Percentiles rank a stretch among this genome's conserved stretches.
These are phyloP conservation scores for Hypoxylon fuscum DNA, from an alignment of 495 filamentous ascomycete species.

Conservation along the genomic window DNA sequence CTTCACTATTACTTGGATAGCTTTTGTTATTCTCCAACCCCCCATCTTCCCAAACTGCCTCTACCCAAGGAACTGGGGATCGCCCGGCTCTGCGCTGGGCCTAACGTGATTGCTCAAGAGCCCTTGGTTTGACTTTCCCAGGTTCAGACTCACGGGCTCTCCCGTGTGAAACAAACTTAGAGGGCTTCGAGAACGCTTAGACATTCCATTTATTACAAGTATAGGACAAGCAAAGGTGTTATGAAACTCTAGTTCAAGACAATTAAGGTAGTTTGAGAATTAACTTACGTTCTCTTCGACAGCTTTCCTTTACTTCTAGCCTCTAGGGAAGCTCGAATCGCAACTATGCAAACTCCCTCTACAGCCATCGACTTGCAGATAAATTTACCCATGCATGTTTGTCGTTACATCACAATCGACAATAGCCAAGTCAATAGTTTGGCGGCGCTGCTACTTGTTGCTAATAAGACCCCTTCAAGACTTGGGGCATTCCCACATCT, in stretches of 20 bases:
- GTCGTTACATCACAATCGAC: conserved; percentile 4
- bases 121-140: conserved; percentile 28
- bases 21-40: conserved; percentile 23
- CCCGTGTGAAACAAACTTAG: conserved; percentile 25
- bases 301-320: no score
- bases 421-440: conserved; percentile 31
- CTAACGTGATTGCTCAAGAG: conserved; percentile 18
- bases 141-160: conserved; percentile 27
- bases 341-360: neutral
- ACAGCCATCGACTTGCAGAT: neutral
- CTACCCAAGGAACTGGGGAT: conserved; percentile 37
- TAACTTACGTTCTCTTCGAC: neutral
- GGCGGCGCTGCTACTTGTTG: conserved; percentile 8
- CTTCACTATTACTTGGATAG: conserved; percentile 23
- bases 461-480: conserved; percentile 13
- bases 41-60: conserved; percentile 23
- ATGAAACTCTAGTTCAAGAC: neutral
- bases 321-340: neutral
- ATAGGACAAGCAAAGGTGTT: conserved; percentile 2
- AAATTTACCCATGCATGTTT: conserved; percentile 11
- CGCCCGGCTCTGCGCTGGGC: conserved; percentile 13
- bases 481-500: conserved; percentile 28
- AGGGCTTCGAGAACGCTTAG: conserved; percentile 9
- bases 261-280: neutral
- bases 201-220: conserved; percentile 5